Conservation (phyloP, 169 alveolate species). For the Cryptosporidium canis region DNA sequence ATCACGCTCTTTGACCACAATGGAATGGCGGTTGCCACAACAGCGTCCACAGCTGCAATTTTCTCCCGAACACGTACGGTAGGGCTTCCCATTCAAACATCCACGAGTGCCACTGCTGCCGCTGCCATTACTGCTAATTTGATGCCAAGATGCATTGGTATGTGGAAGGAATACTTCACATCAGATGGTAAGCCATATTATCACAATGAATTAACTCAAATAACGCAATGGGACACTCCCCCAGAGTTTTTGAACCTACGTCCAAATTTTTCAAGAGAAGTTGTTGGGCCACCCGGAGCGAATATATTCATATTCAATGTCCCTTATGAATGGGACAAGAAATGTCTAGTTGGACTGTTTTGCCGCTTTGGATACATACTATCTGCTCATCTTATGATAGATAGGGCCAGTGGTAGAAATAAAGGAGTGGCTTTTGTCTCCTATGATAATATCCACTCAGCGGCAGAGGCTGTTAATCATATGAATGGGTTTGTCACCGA, state of each 20-base stretch:
- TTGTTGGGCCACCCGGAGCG: slow-evolving; percentile 92
- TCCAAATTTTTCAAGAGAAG: slow-evolving; percentile 76
- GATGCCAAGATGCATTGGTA: slow-evolving; percentile 85
- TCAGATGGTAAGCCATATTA: slow-evolving; percentile 88
- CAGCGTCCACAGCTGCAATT: slow-evolving; percentile 25
- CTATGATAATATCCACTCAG: slow-evolving; percentile 85
- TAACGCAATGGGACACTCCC: slow-evolving; percentile 92
- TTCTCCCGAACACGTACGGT: slow-evolving; percentile 31
- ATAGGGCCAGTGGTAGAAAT: slow-evolving; percentile 87
- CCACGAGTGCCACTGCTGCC: slow-evolving; percentile 53
- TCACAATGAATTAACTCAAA: slow-evolving; percentile 84
- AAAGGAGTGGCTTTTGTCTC: slow-evolving; percentile 92
- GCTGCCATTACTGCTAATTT: slow-evolving; percentile 77
- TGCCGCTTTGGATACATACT: slow-evolving; percentile 87
- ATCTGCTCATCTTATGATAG: slow-evolving; percentile 90
- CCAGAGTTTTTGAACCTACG: slow-evolving; percentile 82
- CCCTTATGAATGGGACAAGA: slow-evolving; percentile 92
- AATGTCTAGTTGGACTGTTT: slow-evolving; percentile 84
- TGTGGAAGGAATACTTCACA: slow-evolving; percentile 85
- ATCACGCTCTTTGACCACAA: slow-evolving; percentile 41
- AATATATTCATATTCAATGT: slow-evolving; percentile 92
- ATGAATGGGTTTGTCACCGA: slow-evolving; percentile 89
- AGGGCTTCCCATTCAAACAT: neutral
- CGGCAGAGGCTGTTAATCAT: slow-evolving; percentile 88
- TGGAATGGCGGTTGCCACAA: slow-evolving; percentile 47